Evolutionary conservation across 345 rosid genomes (phyloP).

Genomic region (Aegle marmelos): DNA sequence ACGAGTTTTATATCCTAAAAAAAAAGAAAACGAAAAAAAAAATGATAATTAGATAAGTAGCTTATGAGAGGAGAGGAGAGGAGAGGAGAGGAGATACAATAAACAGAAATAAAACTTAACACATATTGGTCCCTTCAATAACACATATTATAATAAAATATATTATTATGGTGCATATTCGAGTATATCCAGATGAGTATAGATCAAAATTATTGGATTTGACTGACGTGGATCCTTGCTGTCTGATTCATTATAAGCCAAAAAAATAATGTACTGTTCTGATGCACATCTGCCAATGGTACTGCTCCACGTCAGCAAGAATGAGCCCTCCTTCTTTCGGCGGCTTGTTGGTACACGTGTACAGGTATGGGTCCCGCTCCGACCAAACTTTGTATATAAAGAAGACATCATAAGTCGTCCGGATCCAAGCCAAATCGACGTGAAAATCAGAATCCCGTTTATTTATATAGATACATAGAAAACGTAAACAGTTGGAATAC

Average conservation of each 20-base stretch:
- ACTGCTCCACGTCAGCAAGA: conserved; percentile 16
- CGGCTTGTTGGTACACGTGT: conserved; percentile 35
- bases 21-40: not conserved
- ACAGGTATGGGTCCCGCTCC: conserved; percentile 22
- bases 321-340: conserved; percentile 21
- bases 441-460: too few relatives aligned
- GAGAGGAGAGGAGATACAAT: not conserved
- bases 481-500: not conserved
- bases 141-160: too few relatives aligned
- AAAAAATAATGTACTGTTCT: not conserved
- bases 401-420: not conserved
- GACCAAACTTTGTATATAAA: conserved; percentile 14
- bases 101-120: not conserved
- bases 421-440: not conserved
- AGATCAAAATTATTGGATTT: conserved; percentile 18
- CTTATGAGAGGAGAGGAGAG: not conserved
- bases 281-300: not conserved
- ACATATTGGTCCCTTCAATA: not conserved
- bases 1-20: not conserved
- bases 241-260: conserved; percentile 16
- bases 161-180: conserved; percentile 16
- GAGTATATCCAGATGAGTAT: conserved; percentile 32
- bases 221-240: conserved; percentile 39
- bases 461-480: too few relatives aligned
- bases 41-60: too few relatives aligned